Percentiles rank a stretch among this genome's conserved stretches.
Evolutionary conservation across 768 basidiomycete species (phyloP).

Genomic region (Mycena filopes): DNA sequence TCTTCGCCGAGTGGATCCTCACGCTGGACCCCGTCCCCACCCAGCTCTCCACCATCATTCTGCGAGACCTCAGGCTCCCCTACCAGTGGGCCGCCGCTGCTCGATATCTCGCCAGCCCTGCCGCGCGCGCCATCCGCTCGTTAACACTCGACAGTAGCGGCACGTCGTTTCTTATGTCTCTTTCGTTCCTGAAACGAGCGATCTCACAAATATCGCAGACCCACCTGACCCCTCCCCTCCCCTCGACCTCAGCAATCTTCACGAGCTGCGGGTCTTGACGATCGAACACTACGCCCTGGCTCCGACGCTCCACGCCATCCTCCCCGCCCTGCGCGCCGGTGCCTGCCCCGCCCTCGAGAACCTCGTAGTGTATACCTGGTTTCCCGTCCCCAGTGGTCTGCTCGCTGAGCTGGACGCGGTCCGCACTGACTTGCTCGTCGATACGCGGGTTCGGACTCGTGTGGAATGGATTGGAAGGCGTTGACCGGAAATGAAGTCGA

Average conservation of each 20-base stretch:
- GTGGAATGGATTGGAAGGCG: too few relatives aligned
- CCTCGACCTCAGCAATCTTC: neutral
- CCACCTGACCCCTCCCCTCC: too few relatives aligned
- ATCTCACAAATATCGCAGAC: neutral
- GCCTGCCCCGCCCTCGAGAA: too few relatives aligned
- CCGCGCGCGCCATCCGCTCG: slow-evolving; percentile 1
- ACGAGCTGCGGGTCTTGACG: neutral
- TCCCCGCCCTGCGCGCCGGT: neutral
- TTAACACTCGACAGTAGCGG: slow-evolving; percentile 11
- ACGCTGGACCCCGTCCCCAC: slow-evolving; percentile 1
- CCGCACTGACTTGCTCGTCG: too few relatives aligned
- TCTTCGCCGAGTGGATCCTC: slow-evolving; percentile 10
- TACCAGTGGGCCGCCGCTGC: slow-evolving; percentile 5
- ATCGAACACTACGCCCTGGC: neutral
- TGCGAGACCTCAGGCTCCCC: slow-evolving; percentile 4
- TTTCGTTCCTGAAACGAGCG: too few relatives aligned
- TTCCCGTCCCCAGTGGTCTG: too few relatives aligned
- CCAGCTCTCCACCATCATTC: slow-evolving; percentile 7
- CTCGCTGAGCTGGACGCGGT: too few relatives aligned
- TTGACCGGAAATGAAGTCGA: too few relatives aligned
- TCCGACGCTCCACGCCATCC: neutral
- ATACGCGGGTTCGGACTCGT: too few relatives aligned
- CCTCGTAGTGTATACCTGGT: too few relatives aligned
- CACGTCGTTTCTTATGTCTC: neutral
- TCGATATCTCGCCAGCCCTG: neutral